phyloP scores from a whole-genome alignment of 2,329 filamentous ascomycete genomes.

The Amphichorda felina region DNA sequence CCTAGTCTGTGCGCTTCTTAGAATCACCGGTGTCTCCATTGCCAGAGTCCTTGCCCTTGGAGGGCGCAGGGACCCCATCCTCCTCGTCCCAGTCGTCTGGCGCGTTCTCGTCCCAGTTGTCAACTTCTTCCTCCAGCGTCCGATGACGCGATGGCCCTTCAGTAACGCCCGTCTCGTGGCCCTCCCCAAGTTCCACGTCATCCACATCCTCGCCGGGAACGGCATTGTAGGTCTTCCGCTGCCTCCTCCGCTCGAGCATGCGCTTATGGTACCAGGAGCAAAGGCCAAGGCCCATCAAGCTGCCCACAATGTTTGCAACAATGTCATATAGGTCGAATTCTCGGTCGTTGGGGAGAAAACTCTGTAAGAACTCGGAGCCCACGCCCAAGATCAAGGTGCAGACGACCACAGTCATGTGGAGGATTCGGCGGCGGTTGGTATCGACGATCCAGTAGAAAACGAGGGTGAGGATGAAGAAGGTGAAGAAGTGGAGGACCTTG shows the following conservation, averaged over 20 bases:
- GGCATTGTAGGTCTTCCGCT: constrained; percentile 58
- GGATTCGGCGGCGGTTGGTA: constrained; percentile 70
- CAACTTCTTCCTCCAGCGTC: constrained; percentile 67
- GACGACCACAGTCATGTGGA: constrained; percentile 72
- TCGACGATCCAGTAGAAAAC: constrained; percentile 97
- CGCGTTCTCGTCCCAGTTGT: constrained; percentile 87
- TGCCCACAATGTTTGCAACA: constrained; percentile 76
- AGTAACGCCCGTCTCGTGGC: constrained; percentile 56
- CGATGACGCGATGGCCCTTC: constrained; percentile 18
- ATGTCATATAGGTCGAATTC: constrained; percentile 74
- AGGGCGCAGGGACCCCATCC: constrained; percentile 12
- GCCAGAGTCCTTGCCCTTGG: constrained; percentile 10
- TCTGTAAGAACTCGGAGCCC: constrained; percentile 67
- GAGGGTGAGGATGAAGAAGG: constrained; percentile 81
- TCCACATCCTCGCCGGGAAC: constrained; percentile 50
- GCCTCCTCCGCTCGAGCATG: constrained; percentile 80
- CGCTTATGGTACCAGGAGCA: constrained; percentile 91
- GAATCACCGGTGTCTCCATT: constrained; percentile 14
- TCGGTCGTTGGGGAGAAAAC: constrained; percentile 60
- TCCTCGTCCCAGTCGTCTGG: constrained; percentile 47
- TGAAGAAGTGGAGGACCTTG: constrained; percentile 76
- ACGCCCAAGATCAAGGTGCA: constrained; percentile 63
- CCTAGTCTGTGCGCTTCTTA: constrained; percentile 20
- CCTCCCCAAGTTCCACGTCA: constrained; percentile 70
- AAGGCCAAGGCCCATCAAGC: constrained; percentile 55